Evolutionary conservation across 139 green algal species (phyloP).

Genomic region (Chlamydomonas sp.): DNA sequence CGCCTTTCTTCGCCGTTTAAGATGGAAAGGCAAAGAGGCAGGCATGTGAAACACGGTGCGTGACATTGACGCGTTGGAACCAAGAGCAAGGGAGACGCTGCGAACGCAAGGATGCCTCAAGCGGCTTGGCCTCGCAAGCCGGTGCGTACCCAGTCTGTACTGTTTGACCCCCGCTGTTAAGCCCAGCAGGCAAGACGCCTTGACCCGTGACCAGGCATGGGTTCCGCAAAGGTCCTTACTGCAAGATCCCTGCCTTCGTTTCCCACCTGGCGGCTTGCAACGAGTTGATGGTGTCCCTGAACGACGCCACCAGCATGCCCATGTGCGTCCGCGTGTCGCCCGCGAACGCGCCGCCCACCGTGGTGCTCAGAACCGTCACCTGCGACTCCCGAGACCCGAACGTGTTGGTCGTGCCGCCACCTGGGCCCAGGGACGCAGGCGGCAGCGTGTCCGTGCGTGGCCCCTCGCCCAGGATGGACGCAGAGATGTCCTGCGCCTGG

Average conservation of each 20-base stretch:
- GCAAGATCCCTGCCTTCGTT: neutral
- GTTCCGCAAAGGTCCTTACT: too few species aligned
- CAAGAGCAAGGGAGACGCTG: neutral
- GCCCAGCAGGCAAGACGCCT: too few species aligned
- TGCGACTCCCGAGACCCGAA: neutral
- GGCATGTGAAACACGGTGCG: too few species aligned
- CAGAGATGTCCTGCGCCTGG: neutral
- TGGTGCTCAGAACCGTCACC: slow-evolving; percentile 15
- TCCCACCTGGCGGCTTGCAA: slow-evolving; percentile 19
- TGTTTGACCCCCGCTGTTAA: too few species aligned
- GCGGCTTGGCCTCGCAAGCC: too few species aligned
- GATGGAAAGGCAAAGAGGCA: too few species aligned
- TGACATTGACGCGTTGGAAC: too few species aligned
- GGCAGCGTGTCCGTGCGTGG: neutral
- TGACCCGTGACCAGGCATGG: too few species aligned
- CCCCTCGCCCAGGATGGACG: neutral
- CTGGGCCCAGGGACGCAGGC: neutral
- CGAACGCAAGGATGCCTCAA: too few species aligned
- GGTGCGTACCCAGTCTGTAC: too few species aligned
- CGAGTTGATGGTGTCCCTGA: slow-evolving; percentile 39
- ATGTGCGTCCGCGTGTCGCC: slow-evolving; percentile 37
- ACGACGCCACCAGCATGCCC: slow-evolving; percentile 34
- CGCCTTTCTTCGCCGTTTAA: too few species aligned
- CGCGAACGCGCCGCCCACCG: slow-evolving; percentile 12
- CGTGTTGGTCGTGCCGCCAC: neutral